A percentile compares a stretch with the other conserved stretches of the same genome.
phyloP scores from a whole-genome alignment of 371 early-diverging fungal species.

The Mortierella sp. region DNA sequence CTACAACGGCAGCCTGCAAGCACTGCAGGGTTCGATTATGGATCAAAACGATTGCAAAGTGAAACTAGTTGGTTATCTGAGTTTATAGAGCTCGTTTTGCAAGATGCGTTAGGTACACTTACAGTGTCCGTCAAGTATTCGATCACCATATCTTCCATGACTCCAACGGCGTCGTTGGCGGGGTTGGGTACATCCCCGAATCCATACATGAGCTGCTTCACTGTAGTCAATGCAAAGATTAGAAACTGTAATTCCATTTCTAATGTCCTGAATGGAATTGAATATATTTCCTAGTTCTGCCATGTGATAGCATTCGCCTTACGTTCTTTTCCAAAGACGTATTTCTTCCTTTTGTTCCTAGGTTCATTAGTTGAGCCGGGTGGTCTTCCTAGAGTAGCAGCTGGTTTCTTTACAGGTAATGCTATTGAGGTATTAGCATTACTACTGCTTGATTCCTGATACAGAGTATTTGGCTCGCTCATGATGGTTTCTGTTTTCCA shows the following conservation, averaged over 20 bases:
- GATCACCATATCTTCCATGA: conserved; percentile 94
- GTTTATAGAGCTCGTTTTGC: background rate
- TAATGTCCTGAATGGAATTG: background rate
- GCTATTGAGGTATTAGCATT: background rate
- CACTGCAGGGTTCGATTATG: conserved; percentile 64
- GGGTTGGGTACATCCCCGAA: conserved; percentile 97
- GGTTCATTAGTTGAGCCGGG: conserved; percentile 57
- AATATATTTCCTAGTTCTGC: background rate
- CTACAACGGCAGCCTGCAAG: conserved; percentile 75
- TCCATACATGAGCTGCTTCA: conserved; percentile 95
- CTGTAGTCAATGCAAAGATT: conserved; percentile 40
- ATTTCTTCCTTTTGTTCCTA: conserved; percentile 48
- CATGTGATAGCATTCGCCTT: background rate
- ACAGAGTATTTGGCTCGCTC: conserved; percentile 13
- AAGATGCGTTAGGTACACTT: conserved; percentile 29
- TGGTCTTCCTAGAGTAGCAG: conserved; percentile 47
- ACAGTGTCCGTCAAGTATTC: conserved; percentile 94
- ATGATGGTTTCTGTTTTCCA: conserved; percentile 6
- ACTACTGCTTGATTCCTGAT: conserved; percentile 10
- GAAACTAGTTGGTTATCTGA: background rate
- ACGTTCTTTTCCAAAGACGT: conserved; percentile 55
- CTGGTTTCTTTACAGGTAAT: conserved; percentile 19
- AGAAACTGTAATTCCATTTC: background rate
- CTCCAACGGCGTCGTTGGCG: conserved; percentile 91
- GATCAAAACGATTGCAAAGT: background rate